Percentiles rank a stretch among this genome's conserved stretches.
Conservation (phyloP, 2,329 filamentous ascomycete species). For the Chaetomium strumarium region DNA sequence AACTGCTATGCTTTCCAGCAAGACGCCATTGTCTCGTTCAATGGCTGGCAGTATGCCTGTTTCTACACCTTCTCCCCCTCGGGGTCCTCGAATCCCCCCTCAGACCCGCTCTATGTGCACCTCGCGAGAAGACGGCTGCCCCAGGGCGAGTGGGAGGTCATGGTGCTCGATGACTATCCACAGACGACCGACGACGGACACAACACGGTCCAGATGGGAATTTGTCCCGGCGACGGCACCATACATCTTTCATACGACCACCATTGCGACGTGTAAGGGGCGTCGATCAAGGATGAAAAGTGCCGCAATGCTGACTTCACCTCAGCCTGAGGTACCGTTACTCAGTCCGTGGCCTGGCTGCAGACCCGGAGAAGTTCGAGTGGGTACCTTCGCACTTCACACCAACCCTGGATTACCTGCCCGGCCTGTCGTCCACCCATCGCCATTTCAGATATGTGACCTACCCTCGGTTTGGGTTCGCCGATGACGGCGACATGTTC, state of each 20-base stretch:
- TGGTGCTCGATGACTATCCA: slow-evolving; percentile 44
- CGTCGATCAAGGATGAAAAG: background rate
- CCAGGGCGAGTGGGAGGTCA: slow-evolving; percentile 37
- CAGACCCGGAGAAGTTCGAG: slow-evolving; percentile 26
- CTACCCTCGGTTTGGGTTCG: slow-evolving; percentile 43
- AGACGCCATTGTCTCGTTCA: slow-evolving; percentile 40
- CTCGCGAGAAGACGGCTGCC: slow-evolving; percentile 40
- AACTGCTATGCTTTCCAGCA: slow-evolving; percentile 47
- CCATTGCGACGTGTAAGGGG: slow-evolving; percentile 34
- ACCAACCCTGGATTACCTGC: slow-evolving; percentile 32
- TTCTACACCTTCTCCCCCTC: slow-evolving; percentile 34
- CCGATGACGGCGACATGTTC: slow-evolving; percentile 34
- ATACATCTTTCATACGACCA: slow-evolving; percentile 49
- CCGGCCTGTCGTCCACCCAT: slow-evolving; percentile 28
- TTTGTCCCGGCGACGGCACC: slow-evolving; percentile 44
- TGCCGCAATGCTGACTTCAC: background rate
- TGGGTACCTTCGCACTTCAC: slow-evolving; percentile 36
- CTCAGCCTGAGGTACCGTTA: slow-evolving; percentile 34
- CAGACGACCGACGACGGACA: slow-evolving; percentile 47
- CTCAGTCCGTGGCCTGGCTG: slow-evolving; percentile 31
- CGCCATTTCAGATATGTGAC: slow-evolving; percentile 37
- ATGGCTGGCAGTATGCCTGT: slow-evolving; percentile 44
- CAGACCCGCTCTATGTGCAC: slow-evolving; percentile 38
- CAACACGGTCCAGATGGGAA: slow-evolving; percentile 47
- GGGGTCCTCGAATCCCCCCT: slow-evolving; percentile 6